Percentiles rank a stretch among this genome's conserved stretches.
These are phyloP conservation scores for Knoxdaviesia proteae DNA, from an alignment of 2,329 filamentous ascomycete species.

Conservation along the genomic window DNA sequence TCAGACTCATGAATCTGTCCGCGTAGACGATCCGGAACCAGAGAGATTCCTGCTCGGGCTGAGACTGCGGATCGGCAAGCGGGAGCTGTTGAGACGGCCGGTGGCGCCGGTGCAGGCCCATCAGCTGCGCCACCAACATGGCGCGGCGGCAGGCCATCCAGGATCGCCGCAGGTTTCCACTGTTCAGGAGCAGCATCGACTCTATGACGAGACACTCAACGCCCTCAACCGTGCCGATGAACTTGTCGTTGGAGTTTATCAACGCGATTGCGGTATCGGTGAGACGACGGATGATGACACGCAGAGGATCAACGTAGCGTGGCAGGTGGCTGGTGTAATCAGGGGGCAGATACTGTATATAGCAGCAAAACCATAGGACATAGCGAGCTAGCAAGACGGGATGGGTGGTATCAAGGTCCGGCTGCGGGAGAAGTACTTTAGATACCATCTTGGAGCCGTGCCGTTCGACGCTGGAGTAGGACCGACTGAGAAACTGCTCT, in stretches of 20 bases:
- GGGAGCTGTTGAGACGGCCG: too few species aligned
- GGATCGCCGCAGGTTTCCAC: constrained; percentile 23
- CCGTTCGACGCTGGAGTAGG: too few species aligned
- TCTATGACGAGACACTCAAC: constrained; percentile 29
- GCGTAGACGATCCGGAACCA: constrained; percentile 17
- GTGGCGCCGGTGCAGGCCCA: constrained; percentile 6
- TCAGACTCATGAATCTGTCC: constrained; percentile 17
- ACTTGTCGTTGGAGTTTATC: constrained; percentile 24
- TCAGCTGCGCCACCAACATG: constrained; percentile 19
- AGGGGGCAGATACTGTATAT: constrained; percentile 22
- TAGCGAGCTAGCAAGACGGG: constrained; percentile 24
- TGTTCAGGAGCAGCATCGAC: constrained; percentile 22
- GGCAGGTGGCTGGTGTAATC: too few species aligned
- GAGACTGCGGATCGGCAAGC: too few species aligned
- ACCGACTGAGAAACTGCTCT: too few species aligned
- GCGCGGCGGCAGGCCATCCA: constrained; percentile 24
- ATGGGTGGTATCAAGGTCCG: too few species aligned
- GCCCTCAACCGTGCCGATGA: constrained; percentile 23
- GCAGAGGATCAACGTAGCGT: too few species aligned
- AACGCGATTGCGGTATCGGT: constrained; percentile 12
- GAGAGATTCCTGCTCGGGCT: too few species aligned
- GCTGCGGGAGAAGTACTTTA: too few species aligned
- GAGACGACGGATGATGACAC: constrained; percentile 10
- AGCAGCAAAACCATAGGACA: constrained; percentile 22
- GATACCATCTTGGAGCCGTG: too few species aligned